phyloP scores from a whole-genome alignment of 441 rosid species.

The Pelargonium fulgidum region DNA sequence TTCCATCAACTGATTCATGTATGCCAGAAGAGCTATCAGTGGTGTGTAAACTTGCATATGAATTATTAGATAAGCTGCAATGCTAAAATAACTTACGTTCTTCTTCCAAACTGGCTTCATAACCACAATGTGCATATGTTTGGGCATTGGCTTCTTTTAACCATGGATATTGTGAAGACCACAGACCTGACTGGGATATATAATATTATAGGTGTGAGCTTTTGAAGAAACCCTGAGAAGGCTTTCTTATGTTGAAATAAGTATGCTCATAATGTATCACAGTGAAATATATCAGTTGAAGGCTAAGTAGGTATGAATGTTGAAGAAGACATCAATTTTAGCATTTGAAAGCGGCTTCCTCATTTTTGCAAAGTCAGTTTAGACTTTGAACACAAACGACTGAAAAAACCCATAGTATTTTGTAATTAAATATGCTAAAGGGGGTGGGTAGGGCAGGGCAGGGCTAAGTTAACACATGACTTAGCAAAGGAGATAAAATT shows the following conservation, averaged over 20 bases:
- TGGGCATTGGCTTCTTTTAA: background rate
- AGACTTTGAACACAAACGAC: background rate
- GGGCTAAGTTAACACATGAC: too few species aligned
- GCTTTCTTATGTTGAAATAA: conserved; percentile 1
- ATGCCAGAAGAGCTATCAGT: conserved; percentile 43
- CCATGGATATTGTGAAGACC: background rate
- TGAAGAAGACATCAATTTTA: too few species aligned
- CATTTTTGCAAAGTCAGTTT: background rate
- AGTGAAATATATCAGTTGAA: background rate
- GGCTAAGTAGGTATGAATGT: background rate
- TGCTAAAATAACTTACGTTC: conserved; percentile 10
- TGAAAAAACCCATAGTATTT: background rate
- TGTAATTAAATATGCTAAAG: too few species aligned
- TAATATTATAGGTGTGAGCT: conserved; percentile 14
- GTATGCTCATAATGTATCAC: background rate
- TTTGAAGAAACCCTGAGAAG: conserved; percentile 8
- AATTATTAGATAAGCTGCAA: conserved; percentile 4
- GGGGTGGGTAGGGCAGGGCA: too few species aligned
- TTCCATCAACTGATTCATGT: conserved; percentile 30
- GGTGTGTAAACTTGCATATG: conserved; percentile 39
- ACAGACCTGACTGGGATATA: background rate
- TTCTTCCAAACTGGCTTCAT: background rate
- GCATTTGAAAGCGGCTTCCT: background rate
- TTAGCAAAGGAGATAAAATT: too few species aligned
- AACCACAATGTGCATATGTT: background rate